Base-by-base conservation (phyloP, 352 stramenopile species). In the Globisporangium nodosum region DNA sequence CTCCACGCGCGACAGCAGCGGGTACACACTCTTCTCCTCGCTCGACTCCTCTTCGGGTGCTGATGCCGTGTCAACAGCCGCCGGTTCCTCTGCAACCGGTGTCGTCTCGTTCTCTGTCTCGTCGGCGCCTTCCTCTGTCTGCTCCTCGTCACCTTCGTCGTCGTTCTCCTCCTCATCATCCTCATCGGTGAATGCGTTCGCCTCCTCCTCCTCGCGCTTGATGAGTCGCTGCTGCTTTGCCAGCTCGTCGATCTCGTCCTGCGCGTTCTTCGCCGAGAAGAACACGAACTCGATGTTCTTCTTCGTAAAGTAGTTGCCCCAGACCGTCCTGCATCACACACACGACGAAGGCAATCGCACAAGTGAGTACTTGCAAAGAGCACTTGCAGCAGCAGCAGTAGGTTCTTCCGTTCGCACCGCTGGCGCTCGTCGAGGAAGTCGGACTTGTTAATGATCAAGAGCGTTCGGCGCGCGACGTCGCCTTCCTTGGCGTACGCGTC, bases 371-470 rank as follows among this genome's bases (percentile, higher is more conserved):
- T 18, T 18, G 1, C 37, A 20, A 33, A 24, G 16, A 20, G 45
- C 5, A 48, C 8, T 21, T 50, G 27, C 52, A 50, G 16, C 12
- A 53, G 30, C 27, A 54, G 15, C 7, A 49, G 49, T 13, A n/a
- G n/a, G 5, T 20, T 3, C 53, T 18, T 15, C 5, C 20, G 21
- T 24, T 61, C 71, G 46, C 63, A 94, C 76, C 97, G 78, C 74
- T 99, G 95, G 30, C 70, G 62, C 40, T 90, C 78, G 15, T 94
- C 89, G 13, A 99, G 78, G 63, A 98, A 99, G 71, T 99, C 98
- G 39, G 96, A 96, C 80, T 99, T 99, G 81, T 99, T 99, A 12
- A 99, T 82, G 24, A 99, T 66, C 20, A 99, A 69, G 27, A 99
- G 66, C 50, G 96, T 97, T 5, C 88, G 86, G 62, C 97, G 98